These are phyloP conservation scores for Fraxinus dipetala DNA, from an alignment of 305 asterid genomes.

Conservation along the genomic window DNA sequence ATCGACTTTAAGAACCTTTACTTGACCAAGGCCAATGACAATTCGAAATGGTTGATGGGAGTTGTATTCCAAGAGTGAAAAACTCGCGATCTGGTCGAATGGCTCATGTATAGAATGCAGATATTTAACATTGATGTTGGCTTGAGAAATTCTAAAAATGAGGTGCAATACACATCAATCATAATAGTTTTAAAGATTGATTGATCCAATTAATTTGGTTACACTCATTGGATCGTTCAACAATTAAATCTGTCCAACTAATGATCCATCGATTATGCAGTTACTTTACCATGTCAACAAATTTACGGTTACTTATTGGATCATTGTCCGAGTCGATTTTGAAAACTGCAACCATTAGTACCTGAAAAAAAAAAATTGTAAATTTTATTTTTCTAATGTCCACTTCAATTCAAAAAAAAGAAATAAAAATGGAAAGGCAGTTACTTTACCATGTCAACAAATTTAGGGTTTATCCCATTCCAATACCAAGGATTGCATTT, in stretches of 20 bases:
- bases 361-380: background rate
- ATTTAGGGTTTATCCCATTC: conserved; percentile 1
- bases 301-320: too few species aligned
- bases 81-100: too few species aligned
- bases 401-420: background rate
- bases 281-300: too few species aligned
- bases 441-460: background rate
- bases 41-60: background rate
- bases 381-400: background rate
- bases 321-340: too few species aligned
- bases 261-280: too few species aligned
- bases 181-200: background rate
- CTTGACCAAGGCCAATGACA: background rate
- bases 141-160: background rate
- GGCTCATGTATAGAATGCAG: too few species aligned
- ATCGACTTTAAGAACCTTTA: background rate
- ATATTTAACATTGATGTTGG: too few species aligned
- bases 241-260: background rate
- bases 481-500: background rate
- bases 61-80: background rate
- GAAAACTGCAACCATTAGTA: too few species aligned
- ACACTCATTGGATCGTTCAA: background rate
- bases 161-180: background rate
- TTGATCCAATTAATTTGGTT: background rate
- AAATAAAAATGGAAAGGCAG: background rate